A percentile compares a stretch with the other conserved stretches of the same genome.
Conservation (phyloP, 441 rosid genomes). For the Sinapis alba region DNA sequence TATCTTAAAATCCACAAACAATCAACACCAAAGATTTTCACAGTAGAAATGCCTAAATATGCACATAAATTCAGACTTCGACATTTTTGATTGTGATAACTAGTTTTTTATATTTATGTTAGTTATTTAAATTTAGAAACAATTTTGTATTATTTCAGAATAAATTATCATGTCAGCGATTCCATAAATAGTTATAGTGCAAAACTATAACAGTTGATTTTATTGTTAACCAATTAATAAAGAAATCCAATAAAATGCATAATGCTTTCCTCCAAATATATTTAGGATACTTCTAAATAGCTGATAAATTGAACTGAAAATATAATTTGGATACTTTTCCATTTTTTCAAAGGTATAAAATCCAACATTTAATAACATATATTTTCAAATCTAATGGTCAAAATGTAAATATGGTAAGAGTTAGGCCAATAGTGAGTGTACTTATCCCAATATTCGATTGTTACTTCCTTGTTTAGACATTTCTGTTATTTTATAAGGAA, state of each 20-base stretch:
- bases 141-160: no score
- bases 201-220: neutral
- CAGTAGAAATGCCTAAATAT: no score
- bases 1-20: no score
- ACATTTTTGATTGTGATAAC: no score
- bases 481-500: neutral
- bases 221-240: neutral
- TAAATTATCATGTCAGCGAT: no score
- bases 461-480: neutral
- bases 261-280: neutral
- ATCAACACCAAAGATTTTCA: no score
- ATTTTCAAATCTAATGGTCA: conserved; percentile 10
- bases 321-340: neutral
- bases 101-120: no score
- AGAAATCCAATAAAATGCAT: neutral
- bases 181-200: neutral
- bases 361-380: conserved; percentile 4
- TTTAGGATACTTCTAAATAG: conserved; percentile 3
- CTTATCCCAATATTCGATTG: neutral
- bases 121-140: no score
- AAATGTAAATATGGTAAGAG: conserved; percentile 2
- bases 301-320: neutral
- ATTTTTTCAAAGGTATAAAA: neutral
- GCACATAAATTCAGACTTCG: no score
- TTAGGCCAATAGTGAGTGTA: neutral